A percentile compares a stretch with the other conserved stretches of the same genome.
Evolutionary conservation across 371 early-diverging fungal species (phyloP).

Genomic region (Mortierella sp.): DNA sequence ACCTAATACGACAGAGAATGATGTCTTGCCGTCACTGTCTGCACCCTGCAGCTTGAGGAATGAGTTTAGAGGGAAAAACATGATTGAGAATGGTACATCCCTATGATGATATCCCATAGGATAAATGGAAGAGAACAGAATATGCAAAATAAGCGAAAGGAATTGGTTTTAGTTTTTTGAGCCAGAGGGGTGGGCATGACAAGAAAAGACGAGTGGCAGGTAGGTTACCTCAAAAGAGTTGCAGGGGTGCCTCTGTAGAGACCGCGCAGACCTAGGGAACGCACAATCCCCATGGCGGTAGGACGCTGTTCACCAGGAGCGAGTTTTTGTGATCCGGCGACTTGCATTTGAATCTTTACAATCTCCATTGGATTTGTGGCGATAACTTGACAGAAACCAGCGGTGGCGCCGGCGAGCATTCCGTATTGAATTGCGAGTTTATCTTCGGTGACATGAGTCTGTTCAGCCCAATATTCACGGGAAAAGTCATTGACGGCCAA

Average conservation of each 20-base stretch:
- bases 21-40: slow-evolving; percentile 76
- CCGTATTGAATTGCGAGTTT: slow-evolving; percentile 87
- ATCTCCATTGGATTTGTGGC: slow-evolving; percentile 98
- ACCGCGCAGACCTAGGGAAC: slow-evolving; percentile 91
- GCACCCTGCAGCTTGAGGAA: slow-evolving; percentile 94
- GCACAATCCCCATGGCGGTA: slow-evolving; percentile 92
- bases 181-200: no score
- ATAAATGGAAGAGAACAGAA: not conserved
- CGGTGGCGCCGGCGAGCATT: slow-evolving; percentile 89
- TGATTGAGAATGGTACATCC: slow-evolving; percentile 97
- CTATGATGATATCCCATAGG: slow-evolving; percentile 49
- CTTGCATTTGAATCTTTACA: slow-evolving; percentile 96
- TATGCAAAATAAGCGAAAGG: not conserved
- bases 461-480: slow-evolving; percentile 77
- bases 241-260: slow-evolving; percentile 96
- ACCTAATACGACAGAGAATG: slow-evolving; percentile 82
- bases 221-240: slow-evolving; percentile 77
- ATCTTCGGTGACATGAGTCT: slow-evolving; percentile 42
- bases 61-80: slow-evolving; percentile 97
- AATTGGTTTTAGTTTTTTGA: not conserved
- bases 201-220: not conserved
- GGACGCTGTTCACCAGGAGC: slow-evolving; percentile 71
- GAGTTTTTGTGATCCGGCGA: slow-evolving; percentile 84
- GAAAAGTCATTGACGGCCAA: slow-evolving; percentile 96
- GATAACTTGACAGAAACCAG: slow-evolving; percentile 95